Percentiles rank a stretch among this genome's conserved stretches.
These are phyloP conservation scores for Actinomucor elegans DNA, from an alignment of 371 early-diverging fungal species.

Conservation along the genomic window DNA sequence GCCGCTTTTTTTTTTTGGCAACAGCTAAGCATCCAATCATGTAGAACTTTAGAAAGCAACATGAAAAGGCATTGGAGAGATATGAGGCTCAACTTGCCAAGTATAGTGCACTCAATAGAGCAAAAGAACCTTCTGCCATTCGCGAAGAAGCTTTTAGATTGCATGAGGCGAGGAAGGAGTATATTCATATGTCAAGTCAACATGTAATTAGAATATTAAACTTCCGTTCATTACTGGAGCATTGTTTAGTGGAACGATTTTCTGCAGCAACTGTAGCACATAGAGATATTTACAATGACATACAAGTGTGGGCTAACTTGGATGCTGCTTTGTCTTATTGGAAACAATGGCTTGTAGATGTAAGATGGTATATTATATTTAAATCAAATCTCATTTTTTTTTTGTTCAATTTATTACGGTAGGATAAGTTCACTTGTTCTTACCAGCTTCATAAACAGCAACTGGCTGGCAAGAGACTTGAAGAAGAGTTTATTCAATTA, in stretches of 20 bases:
- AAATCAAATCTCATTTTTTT: neutral
- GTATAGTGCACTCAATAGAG: slow-evolving; percentile 49
- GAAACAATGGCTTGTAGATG: slow-evolving; percentile 31
- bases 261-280: slow-evolving; percentile 23
- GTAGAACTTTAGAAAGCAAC: slow-evolving; percentile 41
- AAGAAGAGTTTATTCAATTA: slow-evolving; percentile 27
- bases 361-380: neutral
- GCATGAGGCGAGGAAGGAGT: slow-evolving; percentile 60
- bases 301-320: slow-evolving; percentile 24
- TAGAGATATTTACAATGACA: slow-evolving; percentile 21
- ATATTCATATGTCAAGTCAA: slow-evolving; percentile 47
- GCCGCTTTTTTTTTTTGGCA: too few species aligned
- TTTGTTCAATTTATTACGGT: neutral
- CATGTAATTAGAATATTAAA: slow-evolving; percentile 22
- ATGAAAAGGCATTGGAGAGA: slow-evolving; percentile 52
- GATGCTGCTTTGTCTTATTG: slow-evolving; percentile 22
- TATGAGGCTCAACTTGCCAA: slow-evolving; percentile 62
- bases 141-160: slow-evolving; percentile 65
- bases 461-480: slow-evolving; percentile 16
- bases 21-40: too few species aligned
- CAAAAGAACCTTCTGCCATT: slow-evolving; percentile 62
- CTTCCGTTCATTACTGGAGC: slow-evolving; percentile 28
- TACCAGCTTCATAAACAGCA: slow-evolving; percentile 25
- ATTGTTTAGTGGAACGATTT: slow-evolving; percentile 23
- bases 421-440: slow-evolving; percentile 25